A percentile compares a stretch with the other conserved stretches of the same genome.
Conservation (phyloP, 306 rosid species). For the Prunus kanzakura region DNA sequence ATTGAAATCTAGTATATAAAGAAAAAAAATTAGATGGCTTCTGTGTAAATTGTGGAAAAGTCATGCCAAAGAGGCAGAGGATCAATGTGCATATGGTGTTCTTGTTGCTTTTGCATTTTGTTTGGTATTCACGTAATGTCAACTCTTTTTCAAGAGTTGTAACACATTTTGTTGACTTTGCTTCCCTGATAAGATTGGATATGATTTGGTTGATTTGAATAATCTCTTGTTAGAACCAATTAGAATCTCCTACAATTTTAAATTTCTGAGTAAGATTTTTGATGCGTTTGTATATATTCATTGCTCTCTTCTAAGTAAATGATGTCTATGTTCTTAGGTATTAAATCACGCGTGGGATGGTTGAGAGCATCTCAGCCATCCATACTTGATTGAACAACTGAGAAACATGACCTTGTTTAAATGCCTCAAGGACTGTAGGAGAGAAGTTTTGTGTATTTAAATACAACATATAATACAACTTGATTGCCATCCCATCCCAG, state of each 20-base stretch:
- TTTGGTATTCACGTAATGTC: neutral
- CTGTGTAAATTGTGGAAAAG: neutral
- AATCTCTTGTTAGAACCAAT: neutral
- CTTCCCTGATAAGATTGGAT: neutral
- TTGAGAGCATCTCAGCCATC: neutral
- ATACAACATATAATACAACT: too few relatives aligned
- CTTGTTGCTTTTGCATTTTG: neutral
- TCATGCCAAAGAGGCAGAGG: neutral
- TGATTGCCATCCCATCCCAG: too few relatives aligned
- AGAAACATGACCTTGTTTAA: neutral
- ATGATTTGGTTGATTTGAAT: neutral
- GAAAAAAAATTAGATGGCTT: neutral
- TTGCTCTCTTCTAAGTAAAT: neutral
- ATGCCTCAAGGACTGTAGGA: too few relatives aligned
- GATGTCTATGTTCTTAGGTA: neutral
- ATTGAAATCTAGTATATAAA: neutral
- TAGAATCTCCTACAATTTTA: neutral
- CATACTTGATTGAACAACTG: neutral
- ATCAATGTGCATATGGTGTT: neutral
- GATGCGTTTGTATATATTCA: neutral
- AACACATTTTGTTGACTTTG: neutral
- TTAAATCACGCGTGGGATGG: neutral
- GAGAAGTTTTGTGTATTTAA: too few relatives aligned
- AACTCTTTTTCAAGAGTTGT: neutral
- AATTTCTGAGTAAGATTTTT: neutral